Evolutionary conservation across 2,329 filamentous ascomycete genomes (phyloP).

Genomic region (Stagonosporopsis vannaccii): DNA sequence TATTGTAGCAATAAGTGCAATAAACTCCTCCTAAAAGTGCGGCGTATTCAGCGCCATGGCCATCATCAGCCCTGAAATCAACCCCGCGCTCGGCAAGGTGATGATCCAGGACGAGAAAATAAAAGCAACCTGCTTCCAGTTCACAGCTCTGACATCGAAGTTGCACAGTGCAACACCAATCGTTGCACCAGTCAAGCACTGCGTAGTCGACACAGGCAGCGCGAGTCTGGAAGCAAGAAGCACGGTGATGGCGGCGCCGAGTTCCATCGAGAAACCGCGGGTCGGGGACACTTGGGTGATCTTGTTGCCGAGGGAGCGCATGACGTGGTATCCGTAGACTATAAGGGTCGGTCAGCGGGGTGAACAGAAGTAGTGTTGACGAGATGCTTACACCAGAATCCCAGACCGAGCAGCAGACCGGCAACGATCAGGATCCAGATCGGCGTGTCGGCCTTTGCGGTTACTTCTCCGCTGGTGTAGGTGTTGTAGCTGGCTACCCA

Average conservation of each 20-base stretch:
- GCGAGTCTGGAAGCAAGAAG: conserved; percentile 68
- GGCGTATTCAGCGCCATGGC: conserved; percentile 54
- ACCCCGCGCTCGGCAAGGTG: conserved; percentile 52
- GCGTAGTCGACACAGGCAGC: conserved; percentile 70
- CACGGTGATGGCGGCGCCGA: conserved; percentile 64
- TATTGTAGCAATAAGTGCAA: background rate
- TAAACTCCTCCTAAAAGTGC: conserved; percentile 33
- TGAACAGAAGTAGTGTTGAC: conserved; percentile 51
- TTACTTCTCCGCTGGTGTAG: conserved; percentile 60
- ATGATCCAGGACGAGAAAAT: conserved; percentile 54
- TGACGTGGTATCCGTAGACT: conserved; percentile 57
- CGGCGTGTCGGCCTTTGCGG: conserved; percentile 60
- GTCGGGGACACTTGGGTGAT: conserved; percentile 68
- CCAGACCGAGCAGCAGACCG: conserved; percentile 61
- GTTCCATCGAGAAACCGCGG: conserved; percentile 53
- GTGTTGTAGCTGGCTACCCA: conserved; percentile 69
- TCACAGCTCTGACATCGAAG: conserved; percentile 48
- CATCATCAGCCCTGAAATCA: conserved; percentile 51
- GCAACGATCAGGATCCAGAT: conserved; percentile 67
- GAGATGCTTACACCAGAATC: conserved; percentile 62
- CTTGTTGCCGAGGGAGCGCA: conserved; percentile 67
- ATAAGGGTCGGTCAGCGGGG: background rate
- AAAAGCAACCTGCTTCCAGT: conserved; percentile 52
- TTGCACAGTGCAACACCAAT: conserved; percentile 40
- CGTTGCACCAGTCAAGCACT: conserved; percentile 55